Evolutionary conservation across 1,284 basidiomycete genomes (phyloP).

Genomic region (Hemileia vastatrix): DNA sequence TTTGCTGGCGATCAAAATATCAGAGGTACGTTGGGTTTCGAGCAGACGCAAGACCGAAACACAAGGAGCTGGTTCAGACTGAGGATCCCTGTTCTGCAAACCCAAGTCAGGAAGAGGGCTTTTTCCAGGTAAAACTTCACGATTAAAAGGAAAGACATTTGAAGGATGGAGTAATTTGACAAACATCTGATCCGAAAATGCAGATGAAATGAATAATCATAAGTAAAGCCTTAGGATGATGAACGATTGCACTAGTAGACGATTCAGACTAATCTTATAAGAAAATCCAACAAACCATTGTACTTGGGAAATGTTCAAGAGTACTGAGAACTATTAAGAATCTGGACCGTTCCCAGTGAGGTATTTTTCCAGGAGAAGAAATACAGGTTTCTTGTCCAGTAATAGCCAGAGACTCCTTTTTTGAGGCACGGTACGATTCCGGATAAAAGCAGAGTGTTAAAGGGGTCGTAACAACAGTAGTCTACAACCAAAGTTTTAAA

Average conservation of each 20-base stretch:
- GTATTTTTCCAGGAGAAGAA: conserved; percentile 27
- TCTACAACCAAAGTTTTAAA: conserved; percentile 17
- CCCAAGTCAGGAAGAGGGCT: neutral
- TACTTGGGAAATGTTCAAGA: conserved; percentile 64
- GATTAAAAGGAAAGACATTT: too few species aligned
- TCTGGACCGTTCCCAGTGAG: conserved; percentile 51
- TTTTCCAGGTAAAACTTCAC: too few species aligned
- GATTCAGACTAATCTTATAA: too few species aligned
- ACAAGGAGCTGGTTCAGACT: neutral
- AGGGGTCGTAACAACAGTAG: conserved; percentile 46
- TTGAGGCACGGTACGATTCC: conserved; percentile 33
- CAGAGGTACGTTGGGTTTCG: conserved; percentile 76
- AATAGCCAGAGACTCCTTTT: too few species aligned
- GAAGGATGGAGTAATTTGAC: conserved; percentile 21
- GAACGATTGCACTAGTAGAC: conserved; percentile 45
- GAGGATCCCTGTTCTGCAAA: neutral
- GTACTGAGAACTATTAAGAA: conserved; percentile 82
- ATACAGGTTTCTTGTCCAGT: conserved; percentile 22
- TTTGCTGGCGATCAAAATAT: conserved; percentile 68
- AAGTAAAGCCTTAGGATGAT: conserved; percentile 43
- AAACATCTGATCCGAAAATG: conserved; percentile 10
- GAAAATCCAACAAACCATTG: conserved; percentile 49
- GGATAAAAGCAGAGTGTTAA: conserved; percentile 46
- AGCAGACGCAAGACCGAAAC: conserved; percentile 73
- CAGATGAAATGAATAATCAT: neutral